Percentiles rank a stretch among this genome's conserved stretches.
Conservation (phyloP, 2,329 filamentous ascomycete genomes). For the Chaetomium olivaceum region DNA sequence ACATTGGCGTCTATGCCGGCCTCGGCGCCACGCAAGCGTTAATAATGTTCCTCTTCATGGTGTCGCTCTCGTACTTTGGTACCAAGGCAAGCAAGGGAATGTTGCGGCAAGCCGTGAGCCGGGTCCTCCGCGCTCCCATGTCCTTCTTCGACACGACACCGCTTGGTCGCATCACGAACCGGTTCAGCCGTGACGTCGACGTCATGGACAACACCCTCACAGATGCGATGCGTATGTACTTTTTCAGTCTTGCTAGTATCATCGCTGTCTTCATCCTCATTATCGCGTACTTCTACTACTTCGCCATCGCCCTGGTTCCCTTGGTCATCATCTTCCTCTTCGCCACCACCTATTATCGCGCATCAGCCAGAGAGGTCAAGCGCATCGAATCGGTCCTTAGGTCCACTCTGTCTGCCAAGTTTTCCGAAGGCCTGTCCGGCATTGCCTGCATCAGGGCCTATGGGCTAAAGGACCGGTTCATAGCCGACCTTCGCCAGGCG, state of each 20-base stretch:
- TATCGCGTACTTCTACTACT: slow-evolving; percentile 94
- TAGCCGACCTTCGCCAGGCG: slow-evolving; percentile 64
- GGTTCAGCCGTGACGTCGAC: slow-evolving; percentile 92
- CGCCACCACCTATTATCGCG: slow-evolving; percentile 82
- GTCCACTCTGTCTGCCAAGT: slow-evolving; percentile 85
- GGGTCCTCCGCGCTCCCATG: slow-evolving; percentile 74
- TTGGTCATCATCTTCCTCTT: slow-evolving; percentile 77
- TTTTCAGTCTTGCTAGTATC: slow-evolving; percentile 81
- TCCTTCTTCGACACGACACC: slow-evolving; percentile 98
- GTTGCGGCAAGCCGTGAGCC: slow-evolving; percentile 75
- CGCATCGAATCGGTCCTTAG: slow-evolving; percentile 88
- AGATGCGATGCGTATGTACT: slow-evolving; percentile 90
- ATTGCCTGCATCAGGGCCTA: slow-evolving; percentile 88
- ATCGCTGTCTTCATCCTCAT: slow-evolving; percentile 83
- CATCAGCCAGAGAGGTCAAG: slow-evolving; percentile 91
- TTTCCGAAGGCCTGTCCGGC: slow-evolving; percentile 83
- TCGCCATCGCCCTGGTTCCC: slow-evolving; percentile 62
- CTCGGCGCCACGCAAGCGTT: slow-evolving; percentile 71
- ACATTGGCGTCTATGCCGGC: slow-evolving; percentile 71
- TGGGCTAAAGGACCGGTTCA: slow-evolving; percentile 75
- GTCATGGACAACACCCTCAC: slow-evolving; percentile 93
- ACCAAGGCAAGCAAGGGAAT: slow-evolving; percentile 81
- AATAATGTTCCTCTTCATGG: slow-evolving; percentile 78
- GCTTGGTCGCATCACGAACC: slow-evolving; percentile 90
- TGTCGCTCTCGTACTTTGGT: slow-evolving; percentile 74